Conservation (phyloP, 73 alveolate genomes). For the Uronychia setigera region DNA sequence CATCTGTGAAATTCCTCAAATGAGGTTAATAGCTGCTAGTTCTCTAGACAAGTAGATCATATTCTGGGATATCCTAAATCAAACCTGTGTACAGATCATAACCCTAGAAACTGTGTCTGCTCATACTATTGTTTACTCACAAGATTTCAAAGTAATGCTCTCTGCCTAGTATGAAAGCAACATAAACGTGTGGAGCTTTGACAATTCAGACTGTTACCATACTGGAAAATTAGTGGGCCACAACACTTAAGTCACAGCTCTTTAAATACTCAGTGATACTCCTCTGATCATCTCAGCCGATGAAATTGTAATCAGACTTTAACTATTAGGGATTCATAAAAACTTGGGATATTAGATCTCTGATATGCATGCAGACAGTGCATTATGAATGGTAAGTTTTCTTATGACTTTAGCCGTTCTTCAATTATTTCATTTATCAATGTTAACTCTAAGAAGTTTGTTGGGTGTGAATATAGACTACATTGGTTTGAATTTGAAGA, state of each 20-base stretch:
- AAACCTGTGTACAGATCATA: conserved; percentile 27
- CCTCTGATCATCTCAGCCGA: conserved; percentile 65
- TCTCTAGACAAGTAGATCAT: conserved; percentile 57
- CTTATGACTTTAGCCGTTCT: conserved; percentile 33
- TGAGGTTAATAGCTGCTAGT: conserved; percentile 44
- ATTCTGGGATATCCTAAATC: conserved; percentile 51
- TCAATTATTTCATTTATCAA: conserved; percentile 52
- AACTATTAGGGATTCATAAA: conserved; percentile 51
- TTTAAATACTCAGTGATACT: conserved; percentile 52
- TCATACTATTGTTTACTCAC: conserved; percentile 53
- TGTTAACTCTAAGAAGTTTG: conserved; percentile 41
- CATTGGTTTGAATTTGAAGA: conserved; percentile 77
- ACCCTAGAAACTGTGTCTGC: conserved; percentile 58
- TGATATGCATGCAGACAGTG: conserved; percentile 50
- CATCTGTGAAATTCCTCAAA: conserved; percentile 54
- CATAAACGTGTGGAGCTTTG: conserved; percentile 62
- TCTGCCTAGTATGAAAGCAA: conserved; percentile 63
- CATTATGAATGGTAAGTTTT: conserved; percentile 55
- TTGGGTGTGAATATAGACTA: conserved; percentile 58
- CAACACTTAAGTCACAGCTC: conserved; percentile 60
- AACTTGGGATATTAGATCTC: conserved; percentile 65
- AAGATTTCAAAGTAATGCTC: conserved; percentile 62
- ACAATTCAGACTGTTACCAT: conserved; percentile 50
- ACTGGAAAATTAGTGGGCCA: conserved; percentile 55
- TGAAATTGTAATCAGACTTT: conserved; percentile 33